Conservation (phyloP, 306 rosid species). For the Lithocarpus polystachyus region DNA sequence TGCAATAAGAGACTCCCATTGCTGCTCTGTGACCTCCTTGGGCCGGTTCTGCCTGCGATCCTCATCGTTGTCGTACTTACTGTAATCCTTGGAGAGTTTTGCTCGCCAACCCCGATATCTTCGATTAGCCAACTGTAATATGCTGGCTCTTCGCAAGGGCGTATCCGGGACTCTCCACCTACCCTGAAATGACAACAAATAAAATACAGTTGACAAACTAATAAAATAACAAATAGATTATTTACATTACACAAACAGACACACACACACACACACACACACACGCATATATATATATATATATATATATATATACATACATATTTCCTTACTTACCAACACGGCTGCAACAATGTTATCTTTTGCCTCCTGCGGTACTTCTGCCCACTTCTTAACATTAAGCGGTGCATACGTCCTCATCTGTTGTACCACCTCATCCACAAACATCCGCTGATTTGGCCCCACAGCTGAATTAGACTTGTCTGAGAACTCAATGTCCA, state of each 20-base stretch:
- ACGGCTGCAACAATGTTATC: not conserved
- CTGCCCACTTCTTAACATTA: slow-evolving; percentile 9
- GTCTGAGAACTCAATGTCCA: slow-evolving; percentile 7
- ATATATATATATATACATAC: no score
- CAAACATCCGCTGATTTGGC: slow-evolving; percentile 10
- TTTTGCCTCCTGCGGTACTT: slow-evolving; percentile 7
- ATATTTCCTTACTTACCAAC: not conserved
- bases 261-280: no score
- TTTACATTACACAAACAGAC: no score
- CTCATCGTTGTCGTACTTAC: slow-evolving; percentile 1
- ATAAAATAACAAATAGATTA: not conserved
- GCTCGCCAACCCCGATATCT: slow-evolving; percentile 12
- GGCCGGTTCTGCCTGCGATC: slow-evolving; percentile 7
- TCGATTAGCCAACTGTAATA: slow-evolving; percentile 3
- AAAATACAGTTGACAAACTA: not conserved
- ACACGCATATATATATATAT: no score
- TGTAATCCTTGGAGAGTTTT: slow-evolving; percentile 10
- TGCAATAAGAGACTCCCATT: slow-evolving; percentile 1
- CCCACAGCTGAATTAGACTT: not conserved
- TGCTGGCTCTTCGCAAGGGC: not conserved
- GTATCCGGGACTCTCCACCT: slow-evolving; percentile 5
- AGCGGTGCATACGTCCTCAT: not conserved
- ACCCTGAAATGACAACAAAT: not conserved
- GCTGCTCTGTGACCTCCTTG: slow-evolving; percentile 5
- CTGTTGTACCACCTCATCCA: slow-evolving; percentile 9